A percentile compares a stretch with the other conserved stretches of the same genome.
These are phyloP conservation scores for Lepraria neglecta DNA, from an alignment of 495 filamentous ascomycete species.

Conservation along the genomic window DNA sequence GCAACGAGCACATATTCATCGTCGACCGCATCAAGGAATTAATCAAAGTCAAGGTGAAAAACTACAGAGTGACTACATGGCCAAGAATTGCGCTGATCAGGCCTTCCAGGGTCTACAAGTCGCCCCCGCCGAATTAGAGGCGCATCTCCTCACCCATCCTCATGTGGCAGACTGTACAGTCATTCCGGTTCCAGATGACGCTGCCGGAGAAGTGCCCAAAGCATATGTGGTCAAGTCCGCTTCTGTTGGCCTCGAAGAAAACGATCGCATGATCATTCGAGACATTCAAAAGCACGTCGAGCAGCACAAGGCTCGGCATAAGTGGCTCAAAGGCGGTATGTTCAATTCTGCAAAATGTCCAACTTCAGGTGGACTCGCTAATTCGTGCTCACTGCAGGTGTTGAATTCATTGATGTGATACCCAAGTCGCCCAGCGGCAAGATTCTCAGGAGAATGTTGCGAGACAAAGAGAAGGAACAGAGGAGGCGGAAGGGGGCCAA, in stretches of 20 bases:
- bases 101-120: conserved; percentile 73
- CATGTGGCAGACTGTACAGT: conserved; percentile 78
- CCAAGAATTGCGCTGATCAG: background rate
- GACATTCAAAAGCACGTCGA: conserved; percentile 72
- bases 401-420: conserved; percentile 47
- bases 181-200: conserved; percentile 69
- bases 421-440: conserved; percentile 93
- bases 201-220: conserved; percentile 77
- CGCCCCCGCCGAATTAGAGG: conserved; percentile 84
- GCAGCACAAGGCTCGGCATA: conserved; percentile 77
- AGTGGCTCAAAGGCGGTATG: conserved; percentile 70
- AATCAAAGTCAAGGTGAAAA: conserved; percentile 79
- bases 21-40: conserved; percentile 89
- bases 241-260: conserved; percentile 51
- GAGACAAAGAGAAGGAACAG: conserved; percentile 70
- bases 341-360: background rate
- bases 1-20: conserved; percentile 73
- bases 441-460: conserved; percentile 74
- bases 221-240: conserved; percentile 75
- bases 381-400: conserved; percentile 6
- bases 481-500: conserved; percentile 56
- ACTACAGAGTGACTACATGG: background rate
- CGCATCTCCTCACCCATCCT: conserved; percentile 76
- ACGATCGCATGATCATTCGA: conserved; percentile 50
- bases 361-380: background rate